phyloP scores from a whole-genome alignment of 495 filamentous ascomycete species.

The Rhypophila decipiens region DNA sequence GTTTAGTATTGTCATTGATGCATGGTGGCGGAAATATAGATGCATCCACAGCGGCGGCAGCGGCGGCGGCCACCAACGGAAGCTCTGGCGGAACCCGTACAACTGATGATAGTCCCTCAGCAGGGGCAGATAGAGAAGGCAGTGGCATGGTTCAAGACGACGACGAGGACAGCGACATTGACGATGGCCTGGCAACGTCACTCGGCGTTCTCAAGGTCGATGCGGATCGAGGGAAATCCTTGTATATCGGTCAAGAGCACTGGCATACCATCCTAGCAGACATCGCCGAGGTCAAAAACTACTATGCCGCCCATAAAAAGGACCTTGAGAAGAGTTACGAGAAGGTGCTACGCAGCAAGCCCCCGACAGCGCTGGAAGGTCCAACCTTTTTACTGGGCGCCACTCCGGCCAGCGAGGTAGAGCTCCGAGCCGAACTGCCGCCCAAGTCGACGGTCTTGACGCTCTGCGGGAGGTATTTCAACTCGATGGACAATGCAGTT shows the following conservation, averaged over 20 bases:
- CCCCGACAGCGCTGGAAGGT: slow-evolving; percentile 49
- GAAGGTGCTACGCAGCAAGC: slow-evolving; percentile 59
- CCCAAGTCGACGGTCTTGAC: slow-evolving; percentile 74
- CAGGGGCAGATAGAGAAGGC: slow-evolving; percentile 45
- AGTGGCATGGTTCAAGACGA: slow-evolving; percentile 46
- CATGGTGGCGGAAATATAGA: slow-evolving; percentile 65
- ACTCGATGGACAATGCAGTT: slow-evolving; percentile 45
- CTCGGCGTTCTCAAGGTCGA: slow-evolving; percentile 86
- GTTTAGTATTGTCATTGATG: slow-evolving; percentile 92
- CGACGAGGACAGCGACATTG: slow-evolving; percentile 72
- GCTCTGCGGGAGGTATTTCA: slow-evolving; percentile 67
- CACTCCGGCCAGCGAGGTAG: slow-evolving; percentile 59
- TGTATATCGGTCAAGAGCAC: slow-evolving; percentile 83
- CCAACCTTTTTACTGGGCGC: slow-evolving; percentile 72
- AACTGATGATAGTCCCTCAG: slow-evolving; percentile 57
- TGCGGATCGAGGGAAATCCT: slow-evolving; percentile 68
- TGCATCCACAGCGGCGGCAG: slow-evolving; percentile 20
- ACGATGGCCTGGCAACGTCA: slow-evolving; percentile 70
- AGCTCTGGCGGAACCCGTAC: slow-evolving; percentile 59
- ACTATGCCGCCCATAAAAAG: slow-evolving; percentile 58
- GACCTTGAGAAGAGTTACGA: slow-evolving; percentile 52
- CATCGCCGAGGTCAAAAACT: slow-evolving; percentile 91
- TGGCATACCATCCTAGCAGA: slow-evolving; percentile 86
- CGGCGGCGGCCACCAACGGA: slow-evolving; percentile 46
- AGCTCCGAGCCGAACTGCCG: slow-evolving; percentile 75